Evolutionary conservation across 2,329 filamentous ascomycete genomes (phyloP).

Genomic region (Trichophyton simii): DNA sequence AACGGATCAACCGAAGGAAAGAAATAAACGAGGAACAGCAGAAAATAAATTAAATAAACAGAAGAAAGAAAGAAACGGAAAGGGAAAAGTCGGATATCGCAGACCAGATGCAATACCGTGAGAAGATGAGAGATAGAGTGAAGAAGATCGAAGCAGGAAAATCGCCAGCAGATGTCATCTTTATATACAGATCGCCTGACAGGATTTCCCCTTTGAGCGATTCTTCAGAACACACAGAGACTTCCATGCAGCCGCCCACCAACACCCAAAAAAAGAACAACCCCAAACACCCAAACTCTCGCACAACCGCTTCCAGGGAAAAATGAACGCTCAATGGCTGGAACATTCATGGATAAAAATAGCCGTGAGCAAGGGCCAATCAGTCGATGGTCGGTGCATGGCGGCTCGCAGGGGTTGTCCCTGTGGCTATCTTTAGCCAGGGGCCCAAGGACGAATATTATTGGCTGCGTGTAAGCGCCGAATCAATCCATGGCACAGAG

Average conservation of each 20-base stretch:
- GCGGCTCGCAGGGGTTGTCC: neutral
- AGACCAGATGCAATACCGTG: slow-evolving; percentile 1
- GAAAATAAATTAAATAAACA: neutral
- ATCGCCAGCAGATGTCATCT: neutral
- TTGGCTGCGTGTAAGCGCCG: neutral
- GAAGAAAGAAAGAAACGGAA: neutral
- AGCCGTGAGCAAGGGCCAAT: neutral
- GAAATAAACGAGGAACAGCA: neutral
- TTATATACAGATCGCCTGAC: neutral
- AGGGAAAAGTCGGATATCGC: neutral
- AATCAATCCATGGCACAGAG: neutral
- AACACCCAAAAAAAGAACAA: neutral
- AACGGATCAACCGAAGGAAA: neutral
- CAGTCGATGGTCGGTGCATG: neutral
- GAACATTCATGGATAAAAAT: neutral
- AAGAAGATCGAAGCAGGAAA: neutral
- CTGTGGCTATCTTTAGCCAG: neutral
- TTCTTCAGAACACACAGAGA: neutral
- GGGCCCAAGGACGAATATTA: neutral
- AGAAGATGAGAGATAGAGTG: neutral
- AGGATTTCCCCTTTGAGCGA: neutral
- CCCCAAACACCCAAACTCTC: neutral
- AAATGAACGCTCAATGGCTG: neutral
- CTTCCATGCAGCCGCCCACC: slow-evolving; percentile 1
- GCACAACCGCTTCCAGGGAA: neutral